These are phyloP conservation scores for Ascochyta rabiei DNA, from an alignment of 2,329 filamentous ascomycete species.

Conservation along the genomic window DNA sequence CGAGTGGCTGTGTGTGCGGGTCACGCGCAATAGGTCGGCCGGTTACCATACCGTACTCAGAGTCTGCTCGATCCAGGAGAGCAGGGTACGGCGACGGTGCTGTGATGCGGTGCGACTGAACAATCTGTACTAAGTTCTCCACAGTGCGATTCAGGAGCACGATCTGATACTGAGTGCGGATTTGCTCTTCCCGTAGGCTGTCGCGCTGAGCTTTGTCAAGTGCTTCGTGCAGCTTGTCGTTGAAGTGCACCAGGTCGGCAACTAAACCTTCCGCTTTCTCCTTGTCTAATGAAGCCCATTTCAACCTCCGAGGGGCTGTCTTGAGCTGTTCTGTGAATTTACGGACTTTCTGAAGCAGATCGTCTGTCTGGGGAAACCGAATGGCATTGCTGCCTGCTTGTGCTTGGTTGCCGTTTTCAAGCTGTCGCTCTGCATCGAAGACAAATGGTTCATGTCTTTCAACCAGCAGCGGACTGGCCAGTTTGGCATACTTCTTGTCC, in stretches of 20 bases:
- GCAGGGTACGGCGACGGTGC: not conserved
- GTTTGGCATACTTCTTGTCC: slow-evolving; percentile 38
- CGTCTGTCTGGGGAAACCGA: slow-evolving; percentile 39
- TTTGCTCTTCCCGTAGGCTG: slow-evolving; percentile 37
- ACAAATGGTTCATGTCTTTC: slow-evolving; percentile 30
- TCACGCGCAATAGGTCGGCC: not conserved
- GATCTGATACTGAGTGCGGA: slow-evolving; percentile 45
- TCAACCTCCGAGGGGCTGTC: slow-evolving; percentile 32
- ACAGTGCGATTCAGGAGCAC: slow-evolving; percentile 46
- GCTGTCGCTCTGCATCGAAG: slow-evolving; percentile 10
- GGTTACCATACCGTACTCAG: no score
- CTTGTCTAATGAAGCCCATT: slow-evolving; percentile 41
- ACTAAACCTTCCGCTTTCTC: slow-evolving; percentile 41
- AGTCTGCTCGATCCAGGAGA: no score
- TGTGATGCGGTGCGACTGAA: slow-evolving; percentile 29
- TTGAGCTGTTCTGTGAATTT: slow-evolving; percentile 35
- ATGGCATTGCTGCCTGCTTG: slow-evolving; percentile 27
- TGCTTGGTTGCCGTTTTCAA: slow-evolving; percentile 6
- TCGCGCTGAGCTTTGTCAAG: slow-evolving; percentile 41
- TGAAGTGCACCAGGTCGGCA: slow-evolving; percentile 41
- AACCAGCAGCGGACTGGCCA: slow-evolving; percentile 37
- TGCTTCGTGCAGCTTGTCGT: slow-evolving; percentile 46
- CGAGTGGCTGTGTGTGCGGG: slow-evolving; percentile 17
- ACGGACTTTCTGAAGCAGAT: slow-evolving; percentile 38
- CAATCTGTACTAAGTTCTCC: slow-evolving; percentile 44